Percentiles rank a stretch among this genome's conserved stretches.
Conservation (phyloP, 2,329 filamentous ascomycete genomes). For the Fusarium sp. region DNA sequence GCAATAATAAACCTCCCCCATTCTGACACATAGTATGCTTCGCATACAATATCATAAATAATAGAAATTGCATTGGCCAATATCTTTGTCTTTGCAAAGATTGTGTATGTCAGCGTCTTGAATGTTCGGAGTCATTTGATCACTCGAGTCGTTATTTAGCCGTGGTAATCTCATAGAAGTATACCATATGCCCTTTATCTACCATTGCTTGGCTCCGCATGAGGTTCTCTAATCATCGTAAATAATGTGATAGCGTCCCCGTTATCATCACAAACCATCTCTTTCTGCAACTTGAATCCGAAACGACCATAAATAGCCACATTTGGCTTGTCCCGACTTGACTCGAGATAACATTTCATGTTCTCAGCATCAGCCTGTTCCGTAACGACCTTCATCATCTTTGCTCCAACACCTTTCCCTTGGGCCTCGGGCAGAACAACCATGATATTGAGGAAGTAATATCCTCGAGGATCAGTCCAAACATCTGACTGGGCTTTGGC, state of each 20-base stretch:
- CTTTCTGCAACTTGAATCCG: slow-evolving; percentile 72
- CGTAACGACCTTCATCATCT: slow-evolving; percentile 72
- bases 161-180: too few species aligned
- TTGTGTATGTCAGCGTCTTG: too few species aligned
- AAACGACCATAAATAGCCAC: slow-evolving; percentile 76
- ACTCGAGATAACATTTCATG: slow-evolving; percentile 76
- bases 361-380: slow-evolving; percentile 72
- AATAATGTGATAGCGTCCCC: slow-evolving; percentile 65
- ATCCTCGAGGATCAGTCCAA: slow-evolving; percentile 74
- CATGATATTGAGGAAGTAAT: slow-evolving; percentile 83
- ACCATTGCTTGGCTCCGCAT: background rate
- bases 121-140: too few species aligned
- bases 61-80: too few species aligned
- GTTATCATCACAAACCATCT: slow-evolving; percentile 74
- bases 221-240: slow-evolving; percentile 59
- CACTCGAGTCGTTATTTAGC: too few species aligned
- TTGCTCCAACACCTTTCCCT: slow-evolving; percentile 73
- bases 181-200: background rate
- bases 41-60: too few species aligned
- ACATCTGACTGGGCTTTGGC: slow-evolving; percentile 68
- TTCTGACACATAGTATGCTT: too few species aligned
- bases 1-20: too few species aligned
- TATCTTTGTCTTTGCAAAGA: too few species aligned
- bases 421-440: slow-evolving; percentile 74
- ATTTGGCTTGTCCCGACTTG: slow-evolving; percentile 74